These are phyloP conservation scores for Evansstolkia leycettana DNA, from an alignment of 495 filamentous ascomycete genomes.

Conservation along the genomic window DNA sequence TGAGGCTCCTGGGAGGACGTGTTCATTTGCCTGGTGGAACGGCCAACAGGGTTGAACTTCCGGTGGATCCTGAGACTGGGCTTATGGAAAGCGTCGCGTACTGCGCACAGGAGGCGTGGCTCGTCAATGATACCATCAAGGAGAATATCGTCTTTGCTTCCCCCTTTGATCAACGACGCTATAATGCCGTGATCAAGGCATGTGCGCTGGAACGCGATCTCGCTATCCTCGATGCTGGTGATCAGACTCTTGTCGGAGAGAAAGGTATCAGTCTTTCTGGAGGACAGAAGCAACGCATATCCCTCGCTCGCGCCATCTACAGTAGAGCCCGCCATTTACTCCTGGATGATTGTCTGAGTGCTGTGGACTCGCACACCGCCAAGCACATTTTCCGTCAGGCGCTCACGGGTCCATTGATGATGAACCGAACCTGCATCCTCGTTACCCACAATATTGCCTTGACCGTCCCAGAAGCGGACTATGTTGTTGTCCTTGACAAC, in stretches of 20 bases:
- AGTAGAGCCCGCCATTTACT: constrained; percentile 82
- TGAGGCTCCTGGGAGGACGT: constrained; percentile 71
- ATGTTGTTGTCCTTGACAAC: constrained; percentile 79
- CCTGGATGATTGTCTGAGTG: constrained; percentile 91
- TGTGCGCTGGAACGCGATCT: constrained; percentile 92
- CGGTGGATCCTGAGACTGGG: constrained; percentile 68
- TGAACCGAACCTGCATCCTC: constrained; percentile 77
- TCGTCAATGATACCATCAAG: constrained; percentile 91
- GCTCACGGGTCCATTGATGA: constrained; percentile 83
- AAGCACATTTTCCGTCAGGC: constrained; percentile 97
- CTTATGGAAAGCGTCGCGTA: constrained; percentile 89
- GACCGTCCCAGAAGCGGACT: constrained; percentile 63
- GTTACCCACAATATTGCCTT: constrained; percentile 93
- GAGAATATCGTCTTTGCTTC: constrained; percentile 93
- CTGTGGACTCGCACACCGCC: constrained; percentile 96
- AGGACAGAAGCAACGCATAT: constrained; percentile 96
- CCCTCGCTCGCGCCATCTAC: constrained; percentile 86
- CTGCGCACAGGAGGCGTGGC: constrained; percentile 95
- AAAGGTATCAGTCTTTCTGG: constrained; percentile 96
- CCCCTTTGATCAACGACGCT: constrained; percentile 69
- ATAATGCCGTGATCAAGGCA: constrained; percentile 76
- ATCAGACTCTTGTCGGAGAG: constrained; percentile 90
- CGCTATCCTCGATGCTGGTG: constrained; percentile 82
- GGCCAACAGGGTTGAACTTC: constrained; percentile 70
- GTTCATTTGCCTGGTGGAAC: constrained; percentile 72